These are phyloP conservation scores for Phanerodontia chrysosporium DNA, from an alignment of 768 basidiomycete species.

Conservation along the genomic window DNA sequence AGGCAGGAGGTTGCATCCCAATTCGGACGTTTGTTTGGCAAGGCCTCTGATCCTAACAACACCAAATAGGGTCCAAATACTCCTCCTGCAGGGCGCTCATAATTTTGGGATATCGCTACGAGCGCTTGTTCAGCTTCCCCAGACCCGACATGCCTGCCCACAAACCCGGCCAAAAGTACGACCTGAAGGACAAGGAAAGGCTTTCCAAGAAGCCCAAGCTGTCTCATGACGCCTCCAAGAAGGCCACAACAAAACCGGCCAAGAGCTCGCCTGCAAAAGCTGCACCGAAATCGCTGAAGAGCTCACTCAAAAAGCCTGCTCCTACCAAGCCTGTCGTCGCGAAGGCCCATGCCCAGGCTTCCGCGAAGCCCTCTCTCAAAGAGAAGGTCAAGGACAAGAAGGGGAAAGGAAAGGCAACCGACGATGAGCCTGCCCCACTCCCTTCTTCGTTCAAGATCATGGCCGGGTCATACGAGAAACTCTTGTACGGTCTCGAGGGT, in stretches of 20 bases:
- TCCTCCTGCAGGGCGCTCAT: slow-evolving; percentile 9
- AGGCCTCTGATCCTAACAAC: slow-evolving; percentile 18
- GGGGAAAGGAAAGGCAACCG: slow-evolving; percentile 24
- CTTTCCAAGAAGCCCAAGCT: slow-evolving; percentile 10
- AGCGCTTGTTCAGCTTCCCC: slow-evolving; percentile 8
- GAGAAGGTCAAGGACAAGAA: slow-evolving; percentile 21
- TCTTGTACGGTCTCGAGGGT: slow-evolving; percentile 87
- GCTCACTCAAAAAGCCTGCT: slow-evolving; percentile 10
- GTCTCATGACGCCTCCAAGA: not conserved
- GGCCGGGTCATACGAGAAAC: slow-evolving; percentile 93
- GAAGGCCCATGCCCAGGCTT: not conserved
- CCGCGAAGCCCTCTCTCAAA: not conserved
- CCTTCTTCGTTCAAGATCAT: slow-evolving; percentile 78
- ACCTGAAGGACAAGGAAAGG: not conserved
- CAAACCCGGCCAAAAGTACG: not conserved
- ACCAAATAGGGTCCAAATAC: slow-evolving; percentile 11
- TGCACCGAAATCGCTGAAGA: slow-evolving; percentile 15
- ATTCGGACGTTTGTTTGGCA: slow-evolving; percentile 13
- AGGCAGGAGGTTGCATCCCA: not conserved
- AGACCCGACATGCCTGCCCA: not conserved
- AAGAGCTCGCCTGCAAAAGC: slow-evolving; percentile 8
- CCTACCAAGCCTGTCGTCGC: not conserved
- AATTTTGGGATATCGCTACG: not conserved
- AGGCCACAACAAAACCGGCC: slow-evolving; percentile 17
- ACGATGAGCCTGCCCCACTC: slow-evolving; percentile 19